These are phyloP conservation scores for Torulaspora franciscae DNA, from an alignment of 805 yeast genomes.

Conservation along the genomic window DNA sequence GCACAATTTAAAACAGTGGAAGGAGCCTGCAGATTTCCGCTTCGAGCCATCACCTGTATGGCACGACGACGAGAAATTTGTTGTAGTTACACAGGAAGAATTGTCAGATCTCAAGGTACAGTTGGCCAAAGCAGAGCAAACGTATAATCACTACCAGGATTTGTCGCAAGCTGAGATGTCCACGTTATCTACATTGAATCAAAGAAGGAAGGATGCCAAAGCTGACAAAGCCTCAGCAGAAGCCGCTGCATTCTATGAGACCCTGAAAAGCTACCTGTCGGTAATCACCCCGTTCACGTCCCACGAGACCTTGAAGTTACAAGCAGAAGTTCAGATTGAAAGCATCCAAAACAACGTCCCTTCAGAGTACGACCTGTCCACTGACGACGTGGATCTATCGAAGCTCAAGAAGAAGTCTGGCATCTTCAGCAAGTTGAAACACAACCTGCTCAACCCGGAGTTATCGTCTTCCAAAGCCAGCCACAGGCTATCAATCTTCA, in stretches of 20 bases:
- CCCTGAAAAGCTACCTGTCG: conserved; percentile 48
- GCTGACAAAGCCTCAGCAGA: conserved; percentile 44
- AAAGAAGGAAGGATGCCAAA: conserved; percentile 38
- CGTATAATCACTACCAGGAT: conserved; percentile 29
- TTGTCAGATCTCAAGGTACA: conserved; percentile 50
- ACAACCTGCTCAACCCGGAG: conserved; percentile 16
- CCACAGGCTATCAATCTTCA: conserved; percentile 8
- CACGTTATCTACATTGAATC: conserved; percentile 30
- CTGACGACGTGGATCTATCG: conserved; percentile 45
- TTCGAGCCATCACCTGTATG: conserved; percentile 88
- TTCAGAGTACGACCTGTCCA: conserved; percentile 56
- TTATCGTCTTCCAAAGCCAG: conserved; percentile 3
- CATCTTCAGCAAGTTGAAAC: conserved; percentile 42
- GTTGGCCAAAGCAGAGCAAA: conserved; percentile 41
- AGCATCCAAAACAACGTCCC: conserved; percentile 82
- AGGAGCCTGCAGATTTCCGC: conserved; percentile 78
- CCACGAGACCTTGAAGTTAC: conserved; percentile 69
- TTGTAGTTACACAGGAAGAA: conserved; percentile 54
- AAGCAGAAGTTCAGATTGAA: conserved; percentile 82
- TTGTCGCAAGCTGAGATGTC: conserved; percentile 32
- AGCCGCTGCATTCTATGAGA: conserved; percentile 34
- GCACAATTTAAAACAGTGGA: conserved; percentile 75
- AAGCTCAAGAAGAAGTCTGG: conserved; percentile 55
- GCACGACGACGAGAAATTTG: conserved; percentile 89
- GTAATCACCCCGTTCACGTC: conserved; percentile 58